phyloP scores from a whole-genome alignment of 768 basidiomycete genomes.

The Gloeostereum incarnatum region DNA sequence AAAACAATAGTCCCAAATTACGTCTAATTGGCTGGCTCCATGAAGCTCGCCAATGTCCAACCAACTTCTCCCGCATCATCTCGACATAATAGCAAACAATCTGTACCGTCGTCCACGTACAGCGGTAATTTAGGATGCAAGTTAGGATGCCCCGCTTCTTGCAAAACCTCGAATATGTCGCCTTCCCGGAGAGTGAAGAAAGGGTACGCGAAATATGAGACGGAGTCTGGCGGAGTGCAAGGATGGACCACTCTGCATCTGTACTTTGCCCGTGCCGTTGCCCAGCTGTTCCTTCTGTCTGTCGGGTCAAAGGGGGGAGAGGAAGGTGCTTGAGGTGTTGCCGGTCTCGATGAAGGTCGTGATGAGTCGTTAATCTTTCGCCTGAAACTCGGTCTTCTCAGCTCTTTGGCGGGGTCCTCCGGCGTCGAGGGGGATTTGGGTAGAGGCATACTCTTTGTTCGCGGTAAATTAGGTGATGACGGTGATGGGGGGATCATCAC shows the following conservation, averaged over 20 bases:
- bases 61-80: constrained; percentile 49
- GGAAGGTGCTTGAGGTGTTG: too few species aligned
- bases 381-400: constrained; percentile 18
- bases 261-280: constrained; percentile 45
- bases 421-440: not conserved
- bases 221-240: constrained; percentile 53
- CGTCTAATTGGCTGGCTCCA: constrained; percentile 34
- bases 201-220: constrained; percentile 64
- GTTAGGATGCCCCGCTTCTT: constrained; percentile 74
- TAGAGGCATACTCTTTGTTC: constrained; percentile 46
- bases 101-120: constrained; percentile 68
- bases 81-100: constrained; percentile 69
- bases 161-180: constrained; percentile 56
- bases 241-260: constrained; percentile 60
- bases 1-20: constrained; percentile 5
- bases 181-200: constrained; percentile 66
- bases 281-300: too few species aligned
- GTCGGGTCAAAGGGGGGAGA: too few species aligned
- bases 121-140: constrained; percentile 65
- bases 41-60: constrained; percentile 78
- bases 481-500: not conserved
- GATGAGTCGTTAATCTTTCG: constrained; percentile 17
- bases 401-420: not conserved
- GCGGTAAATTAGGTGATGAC: constrained; percentile 16
- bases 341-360: constrained; percentile 10